A percentile compares a stretch with the other conserved stretches of the same genome.
Conservation (phyloP, 139 green algal genomes). For the Edaphochlamys debaryana region DNA sequence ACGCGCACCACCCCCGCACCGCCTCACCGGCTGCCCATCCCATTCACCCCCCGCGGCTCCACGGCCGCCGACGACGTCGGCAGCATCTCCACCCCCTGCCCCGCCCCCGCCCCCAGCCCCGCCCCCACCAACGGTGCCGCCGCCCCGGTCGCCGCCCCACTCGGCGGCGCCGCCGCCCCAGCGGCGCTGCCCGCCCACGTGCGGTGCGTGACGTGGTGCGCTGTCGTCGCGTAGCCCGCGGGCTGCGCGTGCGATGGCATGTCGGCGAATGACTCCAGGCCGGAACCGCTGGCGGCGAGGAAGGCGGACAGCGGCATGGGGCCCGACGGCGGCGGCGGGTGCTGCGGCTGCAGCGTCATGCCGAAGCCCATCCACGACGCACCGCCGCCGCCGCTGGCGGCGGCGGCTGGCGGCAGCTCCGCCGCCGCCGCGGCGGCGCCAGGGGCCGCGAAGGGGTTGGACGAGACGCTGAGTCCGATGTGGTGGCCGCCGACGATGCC, state of each 20-base stretch:
- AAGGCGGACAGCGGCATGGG: conserved; percentile 21
- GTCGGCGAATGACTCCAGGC: conserved; percentile 33
- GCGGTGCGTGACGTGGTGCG: neutral
- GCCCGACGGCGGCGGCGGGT: neutral
- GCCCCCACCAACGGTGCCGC: neutral
- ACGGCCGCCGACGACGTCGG: conserved; percentile 9
- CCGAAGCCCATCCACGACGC: conserved; percentile 40
- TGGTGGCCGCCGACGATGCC: neutral
- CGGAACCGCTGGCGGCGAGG: neutral
- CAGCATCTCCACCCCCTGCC: conserved; percentile 18
- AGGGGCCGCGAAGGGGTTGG: neutral
- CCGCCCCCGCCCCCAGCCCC: neutral
- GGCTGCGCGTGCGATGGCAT: neutral
- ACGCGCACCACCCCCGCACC: too few species aligned
- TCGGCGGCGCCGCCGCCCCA: too few species aligned
- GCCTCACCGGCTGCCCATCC: too few species aligned
- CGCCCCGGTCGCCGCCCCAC: neutral
- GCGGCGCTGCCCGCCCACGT: neutral
- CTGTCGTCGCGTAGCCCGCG: neutral
- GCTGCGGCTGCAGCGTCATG: conserved; percentile 10
- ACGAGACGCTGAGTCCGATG: neutral
- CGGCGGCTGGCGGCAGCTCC: neutral
- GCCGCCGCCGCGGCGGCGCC: neutral
- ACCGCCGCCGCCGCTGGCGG: neutral
- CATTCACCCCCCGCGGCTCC: conserved; percentile 12